These are phyloP conservation scores for Colletotrichum lindemuthianum DNA, from an alignment of 2,329 filamentous ascomycete species.

Conservation along the genomic window DNA sequence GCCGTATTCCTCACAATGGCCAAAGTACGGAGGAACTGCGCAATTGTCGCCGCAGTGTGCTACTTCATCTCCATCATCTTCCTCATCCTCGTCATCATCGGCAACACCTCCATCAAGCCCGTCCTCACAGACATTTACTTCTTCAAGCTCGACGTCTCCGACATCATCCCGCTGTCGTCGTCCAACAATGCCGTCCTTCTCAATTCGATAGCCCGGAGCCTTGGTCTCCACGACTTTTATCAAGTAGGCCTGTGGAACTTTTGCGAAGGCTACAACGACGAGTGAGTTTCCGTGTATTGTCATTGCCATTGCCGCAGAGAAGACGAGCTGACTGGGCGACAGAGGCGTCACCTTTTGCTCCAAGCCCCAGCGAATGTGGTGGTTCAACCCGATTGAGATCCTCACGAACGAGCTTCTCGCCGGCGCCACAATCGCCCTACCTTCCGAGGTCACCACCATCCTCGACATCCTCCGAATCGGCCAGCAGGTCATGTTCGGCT, in stretches of 20 bases:
- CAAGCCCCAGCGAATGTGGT: constrained; percentile 75
- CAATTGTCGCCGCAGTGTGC: constrained; percentile 72
- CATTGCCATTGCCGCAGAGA: background rate
- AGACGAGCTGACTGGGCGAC: constrained; percentile 58
- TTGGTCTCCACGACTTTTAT: constrained; percentile 95
- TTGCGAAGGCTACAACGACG: constrained; percentile 83
- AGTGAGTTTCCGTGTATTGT: constrained; percentile 50
- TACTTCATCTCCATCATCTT: constrained; percentile 83
- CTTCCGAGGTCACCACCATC: constrained; percentile 76
- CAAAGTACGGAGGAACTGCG: constrained; percentile 67
- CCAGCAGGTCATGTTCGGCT: constrained; percentile 88
- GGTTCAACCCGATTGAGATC: constrained; percentile 91
- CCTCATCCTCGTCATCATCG: constrained; percentile 81
- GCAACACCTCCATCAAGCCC: constrained; percentile 71
- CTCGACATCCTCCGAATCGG: constrained; percentile 78
- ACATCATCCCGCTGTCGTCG: constrained; percentile 83
- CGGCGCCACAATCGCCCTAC: constrained; percentile 85
- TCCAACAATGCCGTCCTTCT: constrained; percentile 76
- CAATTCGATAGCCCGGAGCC: constrained; percentile 85
- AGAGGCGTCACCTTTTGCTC: constrained; percentile 83
- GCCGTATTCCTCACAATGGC: constrained; percentile 44
- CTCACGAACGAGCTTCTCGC: constrained; percentile 81
- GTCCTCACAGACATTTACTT: constrained; percentile 81
- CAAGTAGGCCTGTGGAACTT: constrained; percentile 92
- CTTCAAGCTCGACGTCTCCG: constrained; percentile 82